Conservation (phyloP, 2,329 filamentous ascomycete species). For the Claviceps capensis region DNA sequence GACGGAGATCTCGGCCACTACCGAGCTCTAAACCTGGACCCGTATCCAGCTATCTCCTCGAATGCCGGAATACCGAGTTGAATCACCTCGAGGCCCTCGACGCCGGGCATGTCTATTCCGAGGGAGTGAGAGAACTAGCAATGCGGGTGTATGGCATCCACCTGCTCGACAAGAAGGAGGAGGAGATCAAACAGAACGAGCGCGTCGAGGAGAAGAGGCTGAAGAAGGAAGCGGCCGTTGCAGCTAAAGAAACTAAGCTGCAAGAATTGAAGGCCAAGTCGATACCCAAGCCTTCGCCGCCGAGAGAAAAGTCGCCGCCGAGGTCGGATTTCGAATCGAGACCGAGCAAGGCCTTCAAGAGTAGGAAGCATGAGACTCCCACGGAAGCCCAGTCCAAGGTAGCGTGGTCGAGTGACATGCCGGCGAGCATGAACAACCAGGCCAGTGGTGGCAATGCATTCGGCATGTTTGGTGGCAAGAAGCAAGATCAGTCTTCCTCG, state of each 20-base stretch:
- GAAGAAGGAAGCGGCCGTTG: constrained; percentile 28
- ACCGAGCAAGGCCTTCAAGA: constrained; percentile 1
- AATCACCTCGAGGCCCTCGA: constrained; percentile 53
- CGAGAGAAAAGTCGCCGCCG: constrained; percentile 5
- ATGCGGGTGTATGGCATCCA: constrained; percentile 34
- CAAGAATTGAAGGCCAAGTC: constrained; percentile 32
- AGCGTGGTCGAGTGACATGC: constrained; percentile 6
- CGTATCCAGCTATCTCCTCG: constrained; percentile 46
- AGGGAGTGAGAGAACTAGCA: constrained; percentile 43
- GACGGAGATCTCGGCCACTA: constrained; percentile 23
- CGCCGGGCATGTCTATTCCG: constrained; percentile 51
- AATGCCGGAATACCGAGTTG: constrained; percentile 47
- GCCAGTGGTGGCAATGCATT: constrained; percentile 5
- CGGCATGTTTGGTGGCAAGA: not conserved
- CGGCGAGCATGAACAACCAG: constrained; percentile 12
- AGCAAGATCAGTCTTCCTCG: not conserved
- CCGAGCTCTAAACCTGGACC: constrained; percentile 32
- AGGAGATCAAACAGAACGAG: constrained; percentile 29
- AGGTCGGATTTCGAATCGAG: not conserved
- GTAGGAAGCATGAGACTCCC: constrained; percentile 9
- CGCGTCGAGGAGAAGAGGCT: constrained; percentile 32
- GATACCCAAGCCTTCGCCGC: constrained; percentile 28
- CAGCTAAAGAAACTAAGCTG: constrained; percentile 34
- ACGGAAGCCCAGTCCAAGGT: constrained; percentile 3
- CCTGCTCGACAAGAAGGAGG: constrained; percentile 30